Evolutionary conservation across 345 rosid species (phyloP), one percentile per base, ranked within the genome.

Genomic region (Salix arbutifolia): DNA sequence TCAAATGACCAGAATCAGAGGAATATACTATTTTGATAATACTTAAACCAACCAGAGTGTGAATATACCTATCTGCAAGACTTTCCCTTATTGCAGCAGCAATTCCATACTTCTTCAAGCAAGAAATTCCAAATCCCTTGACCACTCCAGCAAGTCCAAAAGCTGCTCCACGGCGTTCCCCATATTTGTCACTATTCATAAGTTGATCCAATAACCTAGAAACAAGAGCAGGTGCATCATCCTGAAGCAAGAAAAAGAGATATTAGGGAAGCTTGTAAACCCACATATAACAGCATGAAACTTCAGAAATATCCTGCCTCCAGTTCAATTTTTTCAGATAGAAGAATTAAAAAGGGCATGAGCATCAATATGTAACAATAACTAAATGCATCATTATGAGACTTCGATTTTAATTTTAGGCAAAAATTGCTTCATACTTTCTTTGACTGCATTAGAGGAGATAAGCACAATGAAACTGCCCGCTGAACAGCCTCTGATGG

Each of bases 401-500:
- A 40, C 61, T 26, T 10, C 67, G 68, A 75, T 61, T 42, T 52
- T 62, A 58, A 69, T 65, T 30, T 67, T 64, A 40, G 31, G 60
- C 60, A 74, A 64, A 58, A 74, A 56, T 42, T 30, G 42, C 64
- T 28, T 80, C 97, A 75, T 90, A 96, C 99, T 70, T 85, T 85
- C 80, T 91, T 93, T 52, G 99, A 93, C 68, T 77, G 79, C 94
- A 96, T 87, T 69, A 96, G 81, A 50, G 99, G 99, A 80, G 97
- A 91, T 38, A 96, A 88, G 80, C 99, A 96, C 40, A 87, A 74
- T 23, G 99, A 85, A 67, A 96, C 99, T 33, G 98, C 99, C 61
- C 97, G 93, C 74, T 96, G 99, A 83, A 96, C 99, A 78, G 98
- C 97, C 91, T 96, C 99, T 17, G 99, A 96, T 16, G 98, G 99